Base-by-base conservation (phyloP, 305 asterid genomes). In the Fraxinus sp. region DNA sequence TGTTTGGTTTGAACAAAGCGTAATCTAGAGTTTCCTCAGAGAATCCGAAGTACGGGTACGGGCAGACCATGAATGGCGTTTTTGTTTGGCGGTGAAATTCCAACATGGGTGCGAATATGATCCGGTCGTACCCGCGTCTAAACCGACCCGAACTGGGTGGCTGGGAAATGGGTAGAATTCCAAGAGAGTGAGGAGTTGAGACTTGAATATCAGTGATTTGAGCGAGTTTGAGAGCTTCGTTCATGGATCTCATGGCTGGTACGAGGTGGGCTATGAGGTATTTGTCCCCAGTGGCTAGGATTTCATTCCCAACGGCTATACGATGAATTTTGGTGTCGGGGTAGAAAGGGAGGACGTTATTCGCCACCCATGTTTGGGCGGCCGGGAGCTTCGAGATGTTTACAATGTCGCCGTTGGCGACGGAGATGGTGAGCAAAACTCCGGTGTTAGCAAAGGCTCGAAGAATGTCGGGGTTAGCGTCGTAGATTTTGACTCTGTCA, bases 61-160 rank as follows among this genome's bases (percentile, higher is more conserved):
- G 92, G 81, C 92, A 87, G 16, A 91, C 87, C 95, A 91, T 87
- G 85, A 91, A 91, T 0, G 95, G 92, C 2, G 92, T 76, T 10
- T 84, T 83, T 0, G 93, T 89, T 62, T 82, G 82, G 0, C 87
- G 87, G 83, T 89, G 92, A 28, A 91, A 90, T 28, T 90, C 85
- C 26, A 91, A 75, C 86, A 91, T 83, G 1, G 93, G 95, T 14
- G 79, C 83, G 71, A 91, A 88, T 16, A 91, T 85, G 33, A 62
- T 86, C 80, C 77, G 81, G 10, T 90, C 92, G 77, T 80, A 89
- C 24, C 83, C 93, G 3, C 77, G 83, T 26, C 87, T 55, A 81
- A 90, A 90, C 55, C 88, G 83, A 8, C 88, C 93, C 7, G 87
- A 81, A 80, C 92, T 91, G 7, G 95, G 95, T 7, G 92, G 91